Conservation (phyloP, 2,329 filamentous ascomycete genomes). For the Calycina herbarum region DNA sequence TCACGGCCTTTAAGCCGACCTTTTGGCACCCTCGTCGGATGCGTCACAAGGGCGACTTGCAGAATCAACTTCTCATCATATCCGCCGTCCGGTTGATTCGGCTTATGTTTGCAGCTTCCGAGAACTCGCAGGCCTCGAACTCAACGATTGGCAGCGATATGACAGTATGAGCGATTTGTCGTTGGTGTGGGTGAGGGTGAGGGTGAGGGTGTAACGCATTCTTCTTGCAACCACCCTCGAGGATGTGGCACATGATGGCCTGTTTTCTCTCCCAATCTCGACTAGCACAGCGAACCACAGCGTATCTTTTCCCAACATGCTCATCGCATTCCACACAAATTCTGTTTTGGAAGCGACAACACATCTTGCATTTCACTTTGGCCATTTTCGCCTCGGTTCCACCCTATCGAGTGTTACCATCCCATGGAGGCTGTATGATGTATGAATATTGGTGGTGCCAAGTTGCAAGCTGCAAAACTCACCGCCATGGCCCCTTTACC, state of each 20-base stretch:
- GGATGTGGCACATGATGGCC: constrained; percentile 11
- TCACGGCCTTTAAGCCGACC: neutral
- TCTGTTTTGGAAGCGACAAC: neutral
- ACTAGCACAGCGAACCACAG: constrained; percentile 21
- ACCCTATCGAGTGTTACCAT: neutral
- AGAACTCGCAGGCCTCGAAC: neutral
- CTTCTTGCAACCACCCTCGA: neutral
- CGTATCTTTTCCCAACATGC: neutral
- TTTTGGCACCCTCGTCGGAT: neutral
- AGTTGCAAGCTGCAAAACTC: neutral
- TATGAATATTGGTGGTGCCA: neutral
- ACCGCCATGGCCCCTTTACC: constrained; percentile 2
- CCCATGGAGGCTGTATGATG: neutral
- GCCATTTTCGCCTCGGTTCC: neutral
- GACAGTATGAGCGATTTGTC: neutral
- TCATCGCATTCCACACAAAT: constrained; percentile 10
- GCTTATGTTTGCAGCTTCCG: neutral
- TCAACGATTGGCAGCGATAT: neutral
- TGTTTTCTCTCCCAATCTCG: constrained; percentile 4
- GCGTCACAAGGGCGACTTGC: neutral
- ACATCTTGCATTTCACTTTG: neutral
- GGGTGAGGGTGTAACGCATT: neutral
- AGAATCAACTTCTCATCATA: neutral
- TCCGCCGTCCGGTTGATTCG: neutral
- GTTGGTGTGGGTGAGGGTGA: neutral